A percentile compares a stretch with the other conserved stretches of the same genome.
phyloP scores from a whole-genome alignment of 805 yeast genomes.

The Yarrowia deformans region DNA sequence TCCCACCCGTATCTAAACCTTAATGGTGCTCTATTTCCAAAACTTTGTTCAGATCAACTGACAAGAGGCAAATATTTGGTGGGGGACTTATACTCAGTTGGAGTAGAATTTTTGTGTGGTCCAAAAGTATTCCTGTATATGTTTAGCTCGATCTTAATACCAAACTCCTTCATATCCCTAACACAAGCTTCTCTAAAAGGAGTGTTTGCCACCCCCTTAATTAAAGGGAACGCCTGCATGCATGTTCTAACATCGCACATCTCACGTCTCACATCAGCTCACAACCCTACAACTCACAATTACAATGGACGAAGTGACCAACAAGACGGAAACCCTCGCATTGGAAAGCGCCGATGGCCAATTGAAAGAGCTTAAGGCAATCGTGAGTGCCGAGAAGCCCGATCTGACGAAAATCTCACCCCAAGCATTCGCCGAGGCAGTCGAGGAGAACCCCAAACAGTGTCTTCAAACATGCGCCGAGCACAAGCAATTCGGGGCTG shows the following conservation, averaged over 20 bases:
- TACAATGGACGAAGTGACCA: conserved; percentile 10
- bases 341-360: conserved; percentile 12
- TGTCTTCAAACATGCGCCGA: conserved; percentile 16
- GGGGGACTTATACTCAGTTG: too few relatives aligned
- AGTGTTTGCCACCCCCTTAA: neutral
- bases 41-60: conserved; percentile 13
- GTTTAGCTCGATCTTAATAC: too few relatives aligned
- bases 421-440: conserved; percentile 1
- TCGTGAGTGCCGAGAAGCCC: conserved; percentile 24
- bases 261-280: neutral
- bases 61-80: neutral
- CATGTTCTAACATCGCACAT: too few relatives aligned
- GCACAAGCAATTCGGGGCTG: conserved; percentile 1
- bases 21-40: neutral
- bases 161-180: too few relatives aligned
- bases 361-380: conserved; percentile 1
- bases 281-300: neutral
- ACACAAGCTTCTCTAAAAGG: neutral
- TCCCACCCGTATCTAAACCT: conserved; percentile 23
- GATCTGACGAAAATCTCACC: conserved; percentile 12
- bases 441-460: conserved; percentile 8
- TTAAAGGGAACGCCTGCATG: neutral
- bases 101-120: too few relatives aligned
- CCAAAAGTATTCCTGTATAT: too few relatives aligned
- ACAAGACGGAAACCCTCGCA: neutral